Base-by-base conservation (phyloP, 2,329 filamentous ascomycete genomes). In the Huntiella bhutanensis region DNA sequence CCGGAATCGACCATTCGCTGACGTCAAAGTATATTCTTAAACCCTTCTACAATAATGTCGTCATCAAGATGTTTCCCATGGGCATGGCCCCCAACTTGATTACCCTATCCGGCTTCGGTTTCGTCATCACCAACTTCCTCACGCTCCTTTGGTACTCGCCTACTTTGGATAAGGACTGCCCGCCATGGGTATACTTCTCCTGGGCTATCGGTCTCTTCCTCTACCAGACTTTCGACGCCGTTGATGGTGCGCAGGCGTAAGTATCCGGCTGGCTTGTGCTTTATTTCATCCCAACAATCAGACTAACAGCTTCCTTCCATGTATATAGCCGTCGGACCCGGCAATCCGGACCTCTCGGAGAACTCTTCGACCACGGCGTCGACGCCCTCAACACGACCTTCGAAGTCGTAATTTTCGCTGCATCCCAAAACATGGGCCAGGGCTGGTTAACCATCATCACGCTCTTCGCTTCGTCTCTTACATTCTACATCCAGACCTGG, bases 401-500 rank as follows among this genome's bases (percentile, higher is more conserved):
- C 53, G 91, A 92, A 58, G 83, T 88, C 34, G 70, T 96, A 50
- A 74, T 98, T 54, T 98, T 98, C 58, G 83, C 86, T 8, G 86
- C 80, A 33, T 80, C 82, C 33, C 87, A 94, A 70, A 95, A 95
- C 59, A 74, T 96, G 58, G 88, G 88, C 40, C 85, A 94, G 64
- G 77, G 80, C 51, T 95, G 87, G 88, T 77, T 77, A 62, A 94
- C 87, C 0, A 77, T 95, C 10, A 65, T 85, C 49, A 77, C 73
- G 4, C 72, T 95, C 12, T 94, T 93, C 64, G 83, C 80, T 54
- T 80, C 82, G 5, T 75, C 88, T 49, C 69, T 92, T 55, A 95
- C 91, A n/a, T 98, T 98, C 63, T 96, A 96, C 62, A 81, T 96
- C 37, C 91, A 96, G 61, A 96, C 91, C 33, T 98, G 91, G 91